These are phyloP conservation scores for Bipolaris zeicola DNA, from an alignment of 2,329 filamentous ascomycete genomes.

Conservation along the genomic window DNA sequence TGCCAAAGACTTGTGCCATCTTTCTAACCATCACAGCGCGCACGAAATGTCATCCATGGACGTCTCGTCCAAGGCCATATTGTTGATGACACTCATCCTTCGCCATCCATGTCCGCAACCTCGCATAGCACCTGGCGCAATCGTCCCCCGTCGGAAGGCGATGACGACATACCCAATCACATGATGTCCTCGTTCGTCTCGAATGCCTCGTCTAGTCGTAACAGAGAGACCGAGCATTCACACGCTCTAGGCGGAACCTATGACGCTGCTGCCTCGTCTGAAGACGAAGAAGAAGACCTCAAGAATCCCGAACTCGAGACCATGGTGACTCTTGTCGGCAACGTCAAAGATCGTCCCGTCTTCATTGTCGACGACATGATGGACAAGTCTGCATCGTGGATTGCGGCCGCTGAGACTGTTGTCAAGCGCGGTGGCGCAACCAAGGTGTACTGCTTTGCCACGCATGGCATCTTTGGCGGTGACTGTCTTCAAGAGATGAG, in stretches of 20 bases:
- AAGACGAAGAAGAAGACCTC: slow-evolving; percentile 92
- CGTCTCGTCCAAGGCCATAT: slow-evolving; percentile 92
- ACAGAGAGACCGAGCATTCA: slow-evolving; percentile 57
- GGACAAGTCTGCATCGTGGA: slow-evolving; percentile 95
- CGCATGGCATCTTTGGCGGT: slow-evolving; percentile 90
- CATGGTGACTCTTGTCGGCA: slow-evolving; percentile 96
- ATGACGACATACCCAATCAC: slow-evolving; percentile 69
- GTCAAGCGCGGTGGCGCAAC: slow-evolving; percentile 90
- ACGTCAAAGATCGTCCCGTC: slow-evolving; percentile 85
- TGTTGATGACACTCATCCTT: slow-evolving; percentile 90
- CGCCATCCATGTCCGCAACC: slow-evolving; percentile 69
- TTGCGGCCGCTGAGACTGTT: slow-evolving; percentile 94
- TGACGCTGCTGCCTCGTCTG: slow-evolving; percentile 80
- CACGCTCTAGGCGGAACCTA: slow-evolving; percentile 81
- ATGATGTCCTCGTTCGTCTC: slow-evolving; percentile 87
- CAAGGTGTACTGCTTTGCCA: slow-evolving; percentile 96
- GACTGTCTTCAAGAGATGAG: slow-evolving; percentile 90
- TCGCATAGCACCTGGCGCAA: slow-evolving; percentile 61
- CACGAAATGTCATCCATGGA: slow-evolving; percentile 87
- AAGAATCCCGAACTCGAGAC: slow-evolving; percentile 82
- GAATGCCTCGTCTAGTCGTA: slow-evolving; percentile 67
- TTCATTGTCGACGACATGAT: slow-evolving; percentile 99
- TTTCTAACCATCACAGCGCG: slow-evolving; percentile 57
- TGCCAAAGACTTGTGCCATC: background rate
- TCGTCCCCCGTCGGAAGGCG: slow-evolving; percentile 54